These are phyloP conservation scores for Peronospora farinosa DNA, from an alignment of 352 stramenopile species.

Conservation along the genomic window DNA sequence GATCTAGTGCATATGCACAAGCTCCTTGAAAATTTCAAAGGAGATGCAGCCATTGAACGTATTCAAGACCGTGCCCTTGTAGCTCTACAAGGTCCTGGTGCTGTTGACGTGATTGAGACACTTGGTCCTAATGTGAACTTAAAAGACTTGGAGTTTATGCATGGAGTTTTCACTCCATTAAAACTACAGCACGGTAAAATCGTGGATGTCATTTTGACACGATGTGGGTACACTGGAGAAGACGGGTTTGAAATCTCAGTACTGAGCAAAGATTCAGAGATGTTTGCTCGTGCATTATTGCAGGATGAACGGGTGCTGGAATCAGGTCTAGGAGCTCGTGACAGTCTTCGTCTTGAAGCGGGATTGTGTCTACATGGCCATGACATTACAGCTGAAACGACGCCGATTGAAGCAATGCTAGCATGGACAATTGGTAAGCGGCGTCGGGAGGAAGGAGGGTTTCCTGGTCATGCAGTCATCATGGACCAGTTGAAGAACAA, in stretches of 20 bases:
- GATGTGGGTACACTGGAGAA: constrained; percentile 98
- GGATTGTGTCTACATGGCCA: constrained; percentile 98
- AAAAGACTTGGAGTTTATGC: constrained; percentile 94
- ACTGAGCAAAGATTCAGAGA: constrained; percentile 40
- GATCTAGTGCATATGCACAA: constrained; percentile 93
- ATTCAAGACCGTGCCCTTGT: constrained; percentile 91
- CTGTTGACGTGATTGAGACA: constrained; percentile 75
- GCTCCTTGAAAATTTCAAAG: constrained; percentile 75
- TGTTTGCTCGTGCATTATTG: constrained; percentile 55
- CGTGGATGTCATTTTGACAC: constrained; percentile 86
- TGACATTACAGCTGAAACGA: constrained; percentile 94
- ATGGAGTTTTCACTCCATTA: constrained; percentile 84
- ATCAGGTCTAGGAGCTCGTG: constrained; percentile 91
- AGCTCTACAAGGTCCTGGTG: constrained; percentile 92
- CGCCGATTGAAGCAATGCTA: constrained; percentile 91
- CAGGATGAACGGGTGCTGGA: constrained; percentile 82
- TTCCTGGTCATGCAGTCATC: constrained; percentile 92
- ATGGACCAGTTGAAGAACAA: constrained; percentile 93
- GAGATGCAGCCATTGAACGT: constrained; percentile 93
- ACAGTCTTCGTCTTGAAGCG: constrained; percentile 96
- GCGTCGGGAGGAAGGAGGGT: constrained; percentile 84
- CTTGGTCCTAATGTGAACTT: constrained; percentile 89
- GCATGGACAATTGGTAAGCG: constrained; percentile 91
- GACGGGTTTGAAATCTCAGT: constrained; percentile 98
- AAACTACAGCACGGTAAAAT: constrained; percentile 31